A percentile compares a stretch with the other conserved stretches of the same genome.
Evolutionary conservation across 2,329 filamentous ascomycete genomes (phyloP).

Genomic region (Tolypocladium tropicale): DNA sequence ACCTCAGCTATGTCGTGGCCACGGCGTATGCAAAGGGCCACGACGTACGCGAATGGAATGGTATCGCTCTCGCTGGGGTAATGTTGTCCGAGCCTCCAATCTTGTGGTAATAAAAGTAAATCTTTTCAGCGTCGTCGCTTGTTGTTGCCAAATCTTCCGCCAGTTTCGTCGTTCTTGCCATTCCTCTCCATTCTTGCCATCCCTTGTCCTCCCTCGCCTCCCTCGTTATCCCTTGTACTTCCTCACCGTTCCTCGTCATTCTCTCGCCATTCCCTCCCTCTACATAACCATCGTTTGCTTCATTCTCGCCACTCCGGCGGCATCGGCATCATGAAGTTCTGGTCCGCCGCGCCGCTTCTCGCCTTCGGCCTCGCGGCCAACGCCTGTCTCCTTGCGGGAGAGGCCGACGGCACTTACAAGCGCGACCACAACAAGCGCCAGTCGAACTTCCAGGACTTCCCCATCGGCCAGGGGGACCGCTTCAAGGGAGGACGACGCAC

Average conservation of each 20-base stretch:
- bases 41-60: background rate
- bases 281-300: background rate
- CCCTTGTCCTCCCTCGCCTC: background rate
- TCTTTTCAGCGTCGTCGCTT: background rate
- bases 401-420: constrained; percentile 11
- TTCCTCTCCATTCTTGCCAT: background rate
- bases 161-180: no score
- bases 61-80: background rate
- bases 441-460: constrained; percentile 7
- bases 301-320: background rate
- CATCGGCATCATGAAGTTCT: constrained; percentile 17
- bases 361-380: constrained; percentile 11
- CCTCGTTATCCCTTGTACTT: background rate
- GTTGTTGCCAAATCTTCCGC: no score
- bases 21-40: background rate
- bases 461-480: constrained; percentile 31
- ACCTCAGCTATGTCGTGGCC: background rate
- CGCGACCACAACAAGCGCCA: background rate
- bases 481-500: constrained; percentile 26
- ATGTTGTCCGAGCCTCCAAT: background rate
- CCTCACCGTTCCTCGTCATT: no score
- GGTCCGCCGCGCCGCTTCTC: constrained; percentile 7
- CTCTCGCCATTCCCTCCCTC: background rate
- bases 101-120: no score
- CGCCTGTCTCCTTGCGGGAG: constrained; percentile 28